Evolutionary conservation across 495 filamentous ascomycete genomes (phyloP).

Genomic region (Aspergillus saccharolyticus): DNA sequence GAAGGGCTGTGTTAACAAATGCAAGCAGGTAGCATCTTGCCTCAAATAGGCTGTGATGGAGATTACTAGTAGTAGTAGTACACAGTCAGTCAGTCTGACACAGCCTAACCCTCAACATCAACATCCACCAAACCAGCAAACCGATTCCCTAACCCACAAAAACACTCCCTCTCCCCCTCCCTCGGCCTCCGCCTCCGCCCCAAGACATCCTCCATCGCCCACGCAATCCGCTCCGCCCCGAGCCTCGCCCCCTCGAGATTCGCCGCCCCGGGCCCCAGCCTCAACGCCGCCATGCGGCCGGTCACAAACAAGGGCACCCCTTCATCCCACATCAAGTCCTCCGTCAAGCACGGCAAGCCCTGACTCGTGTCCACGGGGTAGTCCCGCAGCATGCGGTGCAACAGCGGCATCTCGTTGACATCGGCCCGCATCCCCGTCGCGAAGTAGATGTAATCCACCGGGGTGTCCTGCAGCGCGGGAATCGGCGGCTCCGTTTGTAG

Average conservation of each 20-base stretch:
- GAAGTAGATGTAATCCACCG: slow-evolving; percentile 61
- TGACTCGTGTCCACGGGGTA: slow-evolving; percentile 49
- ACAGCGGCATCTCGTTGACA: slow-evolving; percentile 43
- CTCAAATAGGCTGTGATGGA: too few relatives aligned
- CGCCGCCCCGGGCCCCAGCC: slow-evolving; percentile 55
- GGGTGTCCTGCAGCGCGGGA: slow-evolving; percentile 34
- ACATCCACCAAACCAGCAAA: slow-evolving; percentile 19
- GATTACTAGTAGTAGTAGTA: too few relatives aligned
- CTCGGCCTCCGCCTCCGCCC: slow-evolving; percentile 18
- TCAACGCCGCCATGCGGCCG: slow-evolving; percentile 52
- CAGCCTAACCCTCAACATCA: slow-evolving; percentile 3
- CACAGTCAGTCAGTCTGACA: too few relatives aligned
- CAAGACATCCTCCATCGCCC: slow-evolving; percentile 51
- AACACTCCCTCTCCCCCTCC: slow-evolving; percentile 19
- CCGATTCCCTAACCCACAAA: slow-evolving; percentile 29
- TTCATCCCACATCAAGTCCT: slow-evolving; percentile 58
- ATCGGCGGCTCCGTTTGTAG: slow-evolving; percentile 46
- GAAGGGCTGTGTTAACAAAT: too few relatives aligned
- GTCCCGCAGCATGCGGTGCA: slow-evolving; percentile 45
- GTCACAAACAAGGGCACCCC: slow-evolving; percentile 59
- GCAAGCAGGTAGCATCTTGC: too few relatives aligned
- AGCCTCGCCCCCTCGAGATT: slow-evolving; percentile 61
- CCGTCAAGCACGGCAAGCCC: slow-evolving; percentile 56
- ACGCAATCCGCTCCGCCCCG: slow-evolving; percentile 58
- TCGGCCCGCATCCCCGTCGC: slow-evolving; percentile 54